phyloP scores from a whole-genome alignment of 1,284 basidiomycete genomes.

The Ustilago cynodontis region DNA sequence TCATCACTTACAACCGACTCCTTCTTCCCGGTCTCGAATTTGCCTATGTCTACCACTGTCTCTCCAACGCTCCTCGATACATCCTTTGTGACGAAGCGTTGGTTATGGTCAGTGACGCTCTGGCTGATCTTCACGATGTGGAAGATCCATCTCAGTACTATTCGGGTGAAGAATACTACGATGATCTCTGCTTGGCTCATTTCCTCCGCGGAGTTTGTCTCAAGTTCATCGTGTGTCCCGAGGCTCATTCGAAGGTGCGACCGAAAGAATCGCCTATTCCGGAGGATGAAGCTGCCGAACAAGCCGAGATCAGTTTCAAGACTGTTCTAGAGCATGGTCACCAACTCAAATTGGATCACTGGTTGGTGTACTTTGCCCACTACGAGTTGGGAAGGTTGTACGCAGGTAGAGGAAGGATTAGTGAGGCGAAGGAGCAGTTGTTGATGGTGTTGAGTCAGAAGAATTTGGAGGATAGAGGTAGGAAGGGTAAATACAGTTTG shows the following conservation, averaged over 20 bases:
- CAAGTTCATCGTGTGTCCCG: constrained; percentile 67
- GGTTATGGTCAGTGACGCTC: constrained; percentile 55
- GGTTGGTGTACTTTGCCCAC: constrained; percentile 68
- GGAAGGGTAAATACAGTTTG: constrained; percentile 68
- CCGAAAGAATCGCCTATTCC: constrained; percentile 57
- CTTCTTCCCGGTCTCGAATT: constrained; percentile 67
- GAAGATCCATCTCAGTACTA: constrained; percentile 48
- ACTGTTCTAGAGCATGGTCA: constrained; percentile 59
- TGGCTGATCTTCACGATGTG: constrained; percentile 53
- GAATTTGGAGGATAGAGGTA: constrained; percentile 59
- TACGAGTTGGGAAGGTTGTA: constrained; percentile 68
- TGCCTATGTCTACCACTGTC: constrained; percentile 67
- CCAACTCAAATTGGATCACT: constrained; percentile 63
- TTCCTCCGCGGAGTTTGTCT: constrained; percentile 67
- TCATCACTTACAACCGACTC: constrained; percentile 56
- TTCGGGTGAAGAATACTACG: constrained; percentile 57
- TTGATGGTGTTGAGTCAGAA: constrained; percentile 63
- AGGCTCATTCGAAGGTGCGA: constrained; percentile 59
- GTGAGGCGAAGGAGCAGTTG: constrained; percentile 58
- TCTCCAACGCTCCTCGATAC: constrained; percentile 63
- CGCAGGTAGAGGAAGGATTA: constrained; percentile 35
- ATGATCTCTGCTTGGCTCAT: constrained; percentile 67
- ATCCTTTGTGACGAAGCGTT: constrained; percentile 55
- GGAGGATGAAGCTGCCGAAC: constrained; percentile 56
- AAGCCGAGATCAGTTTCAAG: constrained; percentile 59